Percentiles rank a stretch among this genome's conserved stretches.
These are phyloP conservation scores for Calonectria multiphialidica DNA, from an alignment of 2,329 filamentous ascomycete species.

Conservation along the genomic window DNA sequence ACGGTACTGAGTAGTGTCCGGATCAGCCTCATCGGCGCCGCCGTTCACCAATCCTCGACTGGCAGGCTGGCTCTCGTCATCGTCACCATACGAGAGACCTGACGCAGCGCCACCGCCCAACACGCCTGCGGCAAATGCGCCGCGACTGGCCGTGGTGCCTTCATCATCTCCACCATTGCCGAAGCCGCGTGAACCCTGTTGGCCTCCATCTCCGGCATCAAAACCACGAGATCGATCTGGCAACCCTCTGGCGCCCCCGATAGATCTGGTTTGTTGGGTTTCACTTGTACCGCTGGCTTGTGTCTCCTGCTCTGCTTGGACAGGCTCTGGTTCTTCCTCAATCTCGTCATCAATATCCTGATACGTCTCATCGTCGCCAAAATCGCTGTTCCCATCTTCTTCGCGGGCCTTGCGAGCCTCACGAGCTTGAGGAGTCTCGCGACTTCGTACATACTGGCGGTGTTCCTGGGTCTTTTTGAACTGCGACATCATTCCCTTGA, in stretches of 20 bases:
- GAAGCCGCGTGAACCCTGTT: neutral
- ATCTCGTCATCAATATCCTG: conserved; percentile 28
- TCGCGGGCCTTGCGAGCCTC: neutral
- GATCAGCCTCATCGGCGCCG: neutral
- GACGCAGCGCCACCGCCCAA: neutral
- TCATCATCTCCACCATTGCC: neutral
- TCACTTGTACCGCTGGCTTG: neutral
- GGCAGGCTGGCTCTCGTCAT: neutral
- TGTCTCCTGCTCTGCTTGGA: neutral
- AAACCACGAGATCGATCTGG: neutral
- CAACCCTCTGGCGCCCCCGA: conserved; percentile 8
- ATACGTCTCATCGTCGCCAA: conserved; percentile 22
- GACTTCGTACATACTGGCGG: neutral
- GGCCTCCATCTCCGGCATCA: neutral
- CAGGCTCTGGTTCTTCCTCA: conserved; percentile 1
- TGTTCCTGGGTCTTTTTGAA: conserved; percentile 20
- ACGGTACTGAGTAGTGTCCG: neutral
- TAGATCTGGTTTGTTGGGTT: neutral
- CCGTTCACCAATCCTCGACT: conserved; percentile 1
- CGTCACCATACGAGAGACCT: neutral
- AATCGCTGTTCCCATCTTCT: conserved; percentile 25
- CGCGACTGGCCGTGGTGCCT: neutral
- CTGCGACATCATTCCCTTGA: conserved; percentile 24
- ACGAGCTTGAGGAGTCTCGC: neutral
- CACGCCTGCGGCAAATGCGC: neutral